Conservation (phyloP, 495 filamentous ascomycete species). For the Clavariopsis aquatica region DNA sequence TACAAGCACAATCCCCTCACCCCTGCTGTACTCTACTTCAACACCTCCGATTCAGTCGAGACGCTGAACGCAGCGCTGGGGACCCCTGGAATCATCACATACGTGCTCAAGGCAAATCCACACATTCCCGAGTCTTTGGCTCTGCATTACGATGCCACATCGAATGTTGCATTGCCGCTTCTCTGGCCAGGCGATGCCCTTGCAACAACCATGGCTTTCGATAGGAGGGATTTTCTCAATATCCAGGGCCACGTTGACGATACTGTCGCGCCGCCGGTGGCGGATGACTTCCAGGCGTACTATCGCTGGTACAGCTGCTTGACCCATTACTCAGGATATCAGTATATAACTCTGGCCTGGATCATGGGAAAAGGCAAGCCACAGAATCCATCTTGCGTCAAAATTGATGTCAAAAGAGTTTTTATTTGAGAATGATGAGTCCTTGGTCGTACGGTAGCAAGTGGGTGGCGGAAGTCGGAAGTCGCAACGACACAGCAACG, state of each 20-base stretch:
- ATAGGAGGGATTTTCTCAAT: constrained; percentile 48
- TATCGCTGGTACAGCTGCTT: constrained; percentile 58
- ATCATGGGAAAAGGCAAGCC: constrained; percentile 48
- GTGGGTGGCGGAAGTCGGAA: not conserved
- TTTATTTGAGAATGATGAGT: constrained; percentile 13
- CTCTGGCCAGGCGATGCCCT: constrained; percentile 45
- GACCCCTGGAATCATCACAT: constrained; percentile 48
- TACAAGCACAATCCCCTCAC: constrained; percentile 23
- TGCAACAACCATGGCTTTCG: constrained; percentile 48
- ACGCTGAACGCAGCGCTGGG: constrained; percentile 36
- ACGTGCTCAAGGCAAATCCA: constrained; percentile 45
- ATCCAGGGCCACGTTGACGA: constrained; percentile 53
- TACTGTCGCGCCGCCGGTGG: constrained; percentile 41
- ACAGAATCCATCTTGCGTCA: constrained; percentile 58
- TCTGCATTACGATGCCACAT: constrained; percentile 47
- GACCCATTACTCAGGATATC: constrained; percentile 53
- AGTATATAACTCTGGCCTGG: constrained; percentile 57
- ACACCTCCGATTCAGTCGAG: constrained; percentile 33
- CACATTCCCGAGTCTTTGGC: constrained; percentile 46
- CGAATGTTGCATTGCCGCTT: constrained; percentile 56
- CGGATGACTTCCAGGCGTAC: constrained; percentile 22
- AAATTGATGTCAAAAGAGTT: constrained; percentile 49
- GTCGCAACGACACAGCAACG: not conserved
- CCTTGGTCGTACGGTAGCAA: not conserved
- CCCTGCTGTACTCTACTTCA: constrained; percentile 41